These are phyloP conservation scores for Malbranchea cinnamomea DNA, from an alignment of 2,329 filamentous ascomycete species.

Conservation along the genomic window DNA sequence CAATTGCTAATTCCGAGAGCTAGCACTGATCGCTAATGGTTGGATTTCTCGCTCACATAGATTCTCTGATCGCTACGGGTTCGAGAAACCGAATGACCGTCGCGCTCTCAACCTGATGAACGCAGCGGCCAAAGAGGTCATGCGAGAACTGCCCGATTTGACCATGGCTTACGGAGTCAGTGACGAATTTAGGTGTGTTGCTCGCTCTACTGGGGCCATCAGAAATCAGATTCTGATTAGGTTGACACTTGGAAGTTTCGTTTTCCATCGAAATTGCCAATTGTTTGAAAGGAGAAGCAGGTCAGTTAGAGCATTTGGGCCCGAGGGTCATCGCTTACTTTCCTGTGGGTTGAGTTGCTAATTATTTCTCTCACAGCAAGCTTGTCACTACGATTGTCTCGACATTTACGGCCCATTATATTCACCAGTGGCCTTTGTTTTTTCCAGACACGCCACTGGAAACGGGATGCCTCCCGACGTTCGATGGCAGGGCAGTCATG, in stretches of 20 bases:
- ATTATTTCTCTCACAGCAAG: conserved; percentile 46
- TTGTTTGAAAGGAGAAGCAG: conserved; percentile 77
- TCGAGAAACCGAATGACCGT: conserved; percentile 83
- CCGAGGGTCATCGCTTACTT: conserved; percentile 1
- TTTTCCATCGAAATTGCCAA: conserved; percentile 67
- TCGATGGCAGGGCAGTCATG: conserved; percentile 80
- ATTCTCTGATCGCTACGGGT: conserved; percentile 67
- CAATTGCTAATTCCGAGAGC: too few species aligned
- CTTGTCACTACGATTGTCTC: conserved; percentile 82
- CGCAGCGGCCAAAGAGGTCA: conserved; percentile 67
- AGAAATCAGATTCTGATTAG: background rate
- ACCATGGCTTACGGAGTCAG: conserved; percentile 83
- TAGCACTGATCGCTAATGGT: background rate
- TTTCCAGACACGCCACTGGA: conserved; percentile 60
- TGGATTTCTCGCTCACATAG: conserved; percentile 29
- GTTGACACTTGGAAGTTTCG: conserved; percentile 45
- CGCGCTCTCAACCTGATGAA: conserved; percentile 91
- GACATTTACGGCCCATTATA: conserved; percentile 84
- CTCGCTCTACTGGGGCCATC: background rate
- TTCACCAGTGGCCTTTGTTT: conserved; percentile 61
- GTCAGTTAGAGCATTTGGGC: conserved; percentile 29
- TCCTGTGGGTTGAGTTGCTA: background rate
- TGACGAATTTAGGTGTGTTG: conserved; percentile 58
- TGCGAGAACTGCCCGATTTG: conserved; percentile 71
- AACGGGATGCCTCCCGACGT: conserved; percentile 60